These are phyloP conservation scores for Boletus rex-veris DNA, from an alignment of 768 basidiomycete species.

Conservation along the genomic window DNA sequence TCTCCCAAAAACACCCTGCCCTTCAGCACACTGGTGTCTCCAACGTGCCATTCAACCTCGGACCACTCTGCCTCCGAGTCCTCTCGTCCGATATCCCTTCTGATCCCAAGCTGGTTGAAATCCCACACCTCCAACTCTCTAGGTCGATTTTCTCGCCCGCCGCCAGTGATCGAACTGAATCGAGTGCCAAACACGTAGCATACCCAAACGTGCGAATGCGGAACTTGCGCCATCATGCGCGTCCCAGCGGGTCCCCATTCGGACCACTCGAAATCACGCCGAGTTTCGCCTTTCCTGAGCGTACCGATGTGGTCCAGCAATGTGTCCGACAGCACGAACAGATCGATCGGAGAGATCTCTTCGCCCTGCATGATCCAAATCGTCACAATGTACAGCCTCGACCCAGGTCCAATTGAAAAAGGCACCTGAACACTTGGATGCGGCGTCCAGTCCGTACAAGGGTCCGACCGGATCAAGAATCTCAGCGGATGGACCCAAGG, in stretches of 20 bases:
- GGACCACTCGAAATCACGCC: conserved; percentile 40
- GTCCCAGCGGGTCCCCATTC: conserved; percentile 51
- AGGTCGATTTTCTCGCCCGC: conserved; percentile 8
- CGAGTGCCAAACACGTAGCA: conserved; percentile 54
- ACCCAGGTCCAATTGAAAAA: conserved; percentile 41
- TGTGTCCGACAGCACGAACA: conserved; percentile 43
- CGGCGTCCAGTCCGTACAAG: conserved; percentile 45
- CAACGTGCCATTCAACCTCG: conserved; percentile 23
- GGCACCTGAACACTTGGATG: conserved; percentile 37
- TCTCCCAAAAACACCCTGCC: conserved; percentile 39
- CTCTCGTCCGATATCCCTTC: conserved; percentile 19
- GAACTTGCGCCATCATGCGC: conserved; percentile 39
- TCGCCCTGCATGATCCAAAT: conserved; percentile 36
- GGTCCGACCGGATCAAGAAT: conserved; percentile 52
- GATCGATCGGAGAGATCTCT: conserved; percentile 32
- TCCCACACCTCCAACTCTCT: conserved; percentile 42
- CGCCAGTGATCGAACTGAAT: conserved; percentile 33
- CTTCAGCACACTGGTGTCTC: conserved; percentile 24
- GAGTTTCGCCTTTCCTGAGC: conserved; percentile 12
- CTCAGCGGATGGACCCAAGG: conserved; percentile 26
- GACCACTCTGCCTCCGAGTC: background rate
- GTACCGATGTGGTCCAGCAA: conserved; percentile 28
- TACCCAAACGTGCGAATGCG: conserved; percentile 47
- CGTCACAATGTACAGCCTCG: conserved; percentile 47
- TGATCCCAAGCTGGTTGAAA: conserved; percentile 45